A percentile compares a stretch with the other conserved stretches of the same genome.
Conservation (phyloP, 2,329 filamentous ascomycete genomes). For the Tolypocladium sp. region DNA sequence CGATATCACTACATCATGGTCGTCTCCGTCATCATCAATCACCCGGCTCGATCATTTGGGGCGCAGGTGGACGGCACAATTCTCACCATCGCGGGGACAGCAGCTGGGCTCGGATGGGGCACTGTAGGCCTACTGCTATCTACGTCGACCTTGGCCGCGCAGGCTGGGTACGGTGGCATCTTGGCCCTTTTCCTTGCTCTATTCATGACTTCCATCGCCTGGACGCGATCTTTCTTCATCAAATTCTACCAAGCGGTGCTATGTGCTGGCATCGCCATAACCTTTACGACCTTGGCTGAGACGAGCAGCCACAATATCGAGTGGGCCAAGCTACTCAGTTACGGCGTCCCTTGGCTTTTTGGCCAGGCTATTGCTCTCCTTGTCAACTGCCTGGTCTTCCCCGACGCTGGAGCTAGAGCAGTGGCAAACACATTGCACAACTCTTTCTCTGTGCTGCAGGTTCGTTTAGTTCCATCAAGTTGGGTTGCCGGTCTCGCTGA, state of each 20-base stretch:
- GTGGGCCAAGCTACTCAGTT: slow-evolving; percentile 42
- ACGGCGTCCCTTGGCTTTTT: slow-evolving; percentile 45
- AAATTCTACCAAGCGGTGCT: slow-evolving; percentile 46
- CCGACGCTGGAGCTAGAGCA: slow-evolving; percentile 46
- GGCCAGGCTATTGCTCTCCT: slow-evolving; percentile 44
- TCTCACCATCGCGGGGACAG: slow-evolving; percentile 43
- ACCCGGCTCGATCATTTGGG: slow-evolving; percentile 45
- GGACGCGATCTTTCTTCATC: slow-evolving; percentile 45
- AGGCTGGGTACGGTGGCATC: slow-evolving; percentile 42
- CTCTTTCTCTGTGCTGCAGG: slow-evolving; percentile 37
- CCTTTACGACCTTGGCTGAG: slow-evolving; percentile 43
- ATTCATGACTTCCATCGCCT: slow-evolving; percentile 42
- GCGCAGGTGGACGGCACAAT: slow-evolving; percentile 47
- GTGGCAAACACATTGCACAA: slow-evolving; percentile 38
- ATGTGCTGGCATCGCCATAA: slow-evolving; percentile 45
- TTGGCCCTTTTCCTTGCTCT: slow-evolving; percentile 45
- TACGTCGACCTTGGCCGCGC: slow-evolving; percentile 35
- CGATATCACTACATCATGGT: slow-evolving; percentile 46
- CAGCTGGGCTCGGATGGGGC: slow-evolving; percentile 46
- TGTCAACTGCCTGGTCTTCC: slow-evolving; percentile 38
- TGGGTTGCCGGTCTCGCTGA: not conserved
- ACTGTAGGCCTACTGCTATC: slow-evolving; percentile 44
- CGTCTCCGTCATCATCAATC: slow-evolving; percentile 48
- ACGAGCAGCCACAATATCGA: slow-evolving; percentile 29
- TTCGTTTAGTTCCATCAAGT: slow-evolving; percentile 10